Evolutionary conservation across 2,329 filamentous ascomycete genomes (phyloP).

Genomic region (Xylariales sp.): DNA sequence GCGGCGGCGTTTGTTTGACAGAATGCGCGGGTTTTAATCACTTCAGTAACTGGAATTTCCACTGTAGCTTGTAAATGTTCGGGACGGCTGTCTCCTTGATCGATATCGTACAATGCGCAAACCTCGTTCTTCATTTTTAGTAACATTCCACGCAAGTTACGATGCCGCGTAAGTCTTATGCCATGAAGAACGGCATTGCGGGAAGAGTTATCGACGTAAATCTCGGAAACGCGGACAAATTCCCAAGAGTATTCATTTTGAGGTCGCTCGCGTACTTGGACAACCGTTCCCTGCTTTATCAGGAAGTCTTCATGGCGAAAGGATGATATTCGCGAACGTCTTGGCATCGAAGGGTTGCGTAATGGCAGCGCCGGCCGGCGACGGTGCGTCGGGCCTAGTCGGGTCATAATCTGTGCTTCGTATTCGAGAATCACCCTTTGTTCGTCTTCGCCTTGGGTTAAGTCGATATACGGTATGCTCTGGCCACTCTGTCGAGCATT

Average conservation of each 20-base stretch:
- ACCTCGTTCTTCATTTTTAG: slow-evolving; percentile 58
- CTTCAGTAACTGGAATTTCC: slow-evolving; percentile 54
- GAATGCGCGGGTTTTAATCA: slow-evolving; percentile 58
- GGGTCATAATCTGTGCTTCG: slow-evolving; percentile 5
- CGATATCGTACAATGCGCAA: slow-evolving; percentile 54
- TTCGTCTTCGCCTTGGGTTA: slow-evolving; percentile 7
- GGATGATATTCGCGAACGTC: neutral
- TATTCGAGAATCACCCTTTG: neutral
- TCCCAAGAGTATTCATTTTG: slow-evolving; percentile 21
- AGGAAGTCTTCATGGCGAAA: neutral
- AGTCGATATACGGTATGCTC: neutral
- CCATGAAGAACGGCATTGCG: slow-evolving; percentile 52
- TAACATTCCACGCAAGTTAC: slow-evolving; percentile 51
- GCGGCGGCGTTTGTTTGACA: slow-evolving; percentile 67
- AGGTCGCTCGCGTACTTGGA: slow-evolving; percentile 29
- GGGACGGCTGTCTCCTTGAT: slow-evolving; percentile 51
- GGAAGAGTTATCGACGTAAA: slow-evolving; percentile 23
- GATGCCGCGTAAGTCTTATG: slow-evolving; percentile 50
- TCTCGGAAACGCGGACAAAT: slow-evolving; percentile 34
- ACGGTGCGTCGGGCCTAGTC: neutral
- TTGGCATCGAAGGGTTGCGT: neutral
- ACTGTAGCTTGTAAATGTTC: slow-evolving; percentile 53
- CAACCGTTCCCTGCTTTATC: slow-evolving; percentile 27
- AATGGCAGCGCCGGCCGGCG: neutral
- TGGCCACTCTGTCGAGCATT: neutral